Evolutionary conservation across 73 alveolate genomes (phyloP), one percentile per base, ranked within the genome.

Genomic region (Blepharisma stoltei): DNA sequence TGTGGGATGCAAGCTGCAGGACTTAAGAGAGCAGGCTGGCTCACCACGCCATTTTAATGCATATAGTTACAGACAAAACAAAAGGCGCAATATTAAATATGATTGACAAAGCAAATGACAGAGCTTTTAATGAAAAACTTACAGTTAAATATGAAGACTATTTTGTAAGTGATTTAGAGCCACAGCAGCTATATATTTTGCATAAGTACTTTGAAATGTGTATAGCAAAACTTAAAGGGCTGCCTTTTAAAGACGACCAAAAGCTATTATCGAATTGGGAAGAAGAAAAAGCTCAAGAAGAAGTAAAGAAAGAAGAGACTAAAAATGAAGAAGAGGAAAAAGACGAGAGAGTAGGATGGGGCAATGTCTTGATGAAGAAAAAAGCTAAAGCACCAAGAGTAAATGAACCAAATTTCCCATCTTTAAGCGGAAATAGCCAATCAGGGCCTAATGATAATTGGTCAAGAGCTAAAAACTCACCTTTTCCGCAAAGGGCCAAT

Each of bases 131-230:
- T 25, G 73, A 60, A 60, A 25, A 38, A 1, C 46, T 60, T 9
- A n/a, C 14, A 60, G 73, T 60, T 20, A 60, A 60, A 60, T 60
- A 60, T 60, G 73, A 60, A 60, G 73, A 60, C 73, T 60, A 14
- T 60, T 60, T 60, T 25, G 14, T 60, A 1, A 60, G 23, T 14
- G 73, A 60, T 25, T 9, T 60, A 14, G 73, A 60, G 5, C 23
- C 73, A 25, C 73, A 18, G 37, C 73, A 60, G 14, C 45, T 60
- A 9, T 60, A 60, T 60, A 38, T 60, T 25, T 14, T 60, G 11
- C 73, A 60, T 47, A 60, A 60, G 5, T 60, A 60, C 23, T 2
- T n/a, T 60, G 73, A 60, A 18, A 60, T 60, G 73, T 60, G 73
- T 5, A n/a, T 60, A 14, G 73, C 73, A 14, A 60, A 60, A 60